These are phyloP conservation scores for Leccinum incarnatum DNA, from an alignment of 768 basidiomycete species.

Conservation along the genomic window DNA sequence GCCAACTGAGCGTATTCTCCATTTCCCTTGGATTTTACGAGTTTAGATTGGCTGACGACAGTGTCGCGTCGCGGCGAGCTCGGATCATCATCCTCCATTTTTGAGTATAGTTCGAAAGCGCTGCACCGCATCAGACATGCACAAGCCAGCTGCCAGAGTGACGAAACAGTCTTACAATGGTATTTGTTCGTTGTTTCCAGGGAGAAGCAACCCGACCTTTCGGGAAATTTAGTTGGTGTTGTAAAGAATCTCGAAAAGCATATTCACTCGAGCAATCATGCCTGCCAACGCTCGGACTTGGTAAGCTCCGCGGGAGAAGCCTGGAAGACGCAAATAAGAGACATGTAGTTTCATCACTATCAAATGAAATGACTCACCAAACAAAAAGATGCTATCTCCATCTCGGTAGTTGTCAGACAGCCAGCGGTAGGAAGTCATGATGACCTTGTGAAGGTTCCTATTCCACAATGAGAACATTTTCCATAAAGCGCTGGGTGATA, in stretches of 20 bases:
- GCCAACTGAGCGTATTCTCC: constrained; percentile 22
- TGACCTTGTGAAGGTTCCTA: constrained; percentile 36
- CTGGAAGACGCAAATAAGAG: constrained; percentile 22
- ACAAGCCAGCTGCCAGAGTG: background rate
- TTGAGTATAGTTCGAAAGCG: constrained; percentile 39
- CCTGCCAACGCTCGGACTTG: constrained; percentile 42
- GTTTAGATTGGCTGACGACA: constrained; percentile 5
- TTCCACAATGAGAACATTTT: background rate
- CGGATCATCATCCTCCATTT: constrained; percentile 19
- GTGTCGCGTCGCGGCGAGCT: constrained; percentile 9
- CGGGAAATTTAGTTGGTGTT: background rate
- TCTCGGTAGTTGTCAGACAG: constrained; percentile 37
- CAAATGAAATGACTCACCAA: constrained; percentile 29
- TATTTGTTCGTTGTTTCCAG: constrained; percentile 41
- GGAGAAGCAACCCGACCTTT: constrained; percentile 42
- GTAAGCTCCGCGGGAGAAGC: constrained; percentile 49
- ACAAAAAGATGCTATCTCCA: constrained; percentile 41
- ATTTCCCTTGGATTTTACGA: constrained; percentile 11
- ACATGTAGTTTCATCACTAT: background rate
- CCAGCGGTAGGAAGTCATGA: constrained; percentile 41
- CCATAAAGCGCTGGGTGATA: background rate
- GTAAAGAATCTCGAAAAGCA: background rate
- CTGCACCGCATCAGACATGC: constrained; percentile 17
- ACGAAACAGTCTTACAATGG: constrained; percentile 31
- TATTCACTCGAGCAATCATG: constrained; percentile 41